A percentile compares a stretch with the other conserved stretches of the same genome.
These are phyloP conservation scores for Gossypium trilobum DNA, from an alignment of 441 rosid genomes.

Conservation along the genomic window DNA sequence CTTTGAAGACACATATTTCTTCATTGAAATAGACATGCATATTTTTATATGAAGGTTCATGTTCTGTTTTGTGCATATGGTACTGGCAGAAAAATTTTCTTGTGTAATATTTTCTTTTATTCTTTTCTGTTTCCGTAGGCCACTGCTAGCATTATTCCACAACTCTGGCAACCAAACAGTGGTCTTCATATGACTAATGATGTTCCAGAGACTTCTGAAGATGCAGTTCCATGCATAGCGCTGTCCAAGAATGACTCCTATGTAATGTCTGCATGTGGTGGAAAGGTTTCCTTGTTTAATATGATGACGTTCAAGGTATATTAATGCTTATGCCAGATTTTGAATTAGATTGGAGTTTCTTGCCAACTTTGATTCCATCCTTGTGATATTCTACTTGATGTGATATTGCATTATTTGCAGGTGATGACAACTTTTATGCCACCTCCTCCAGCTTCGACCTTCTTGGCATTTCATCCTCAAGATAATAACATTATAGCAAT, in stretches of 20 bases:
- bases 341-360: not conserved
- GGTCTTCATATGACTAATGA: constrained; percentile 39
- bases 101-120: constrained; percentile 2
- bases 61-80: not conserved
- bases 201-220: constrained; percentile 29
- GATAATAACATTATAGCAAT: constrained; percentile 41
- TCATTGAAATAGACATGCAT: not conserved
- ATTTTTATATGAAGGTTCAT: not conserved
- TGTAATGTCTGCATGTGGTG: constrained; percentile 41
- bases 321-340: not conserved
- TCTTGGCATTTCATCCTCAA: constrained; percentile 39
- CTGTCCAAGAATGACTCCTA: constrained; percentile 41
- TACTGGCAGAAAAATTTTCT: not conserved
- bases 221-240: constrained; percentile 36
- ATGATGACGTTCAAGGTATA: constrained; percentile 41
- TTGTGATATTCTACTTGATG: not conserved
- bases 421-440: constrained; percentile 42
- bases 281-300: constrained; percentile 11
- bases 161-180: constrained; percentile 37
- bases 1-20: not conserved
- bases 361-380: not conserved
- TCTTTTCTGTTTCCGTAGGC: constrained; percentile 22
- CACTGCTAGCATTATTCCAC: constrained; percentile 32
- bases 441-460: constrained; percentile 43
- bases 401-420: constrained; percentile 19